phyloP scores from a whole-genome alignment of 306 rosid genomes.

The Inga laurina region DNA sequence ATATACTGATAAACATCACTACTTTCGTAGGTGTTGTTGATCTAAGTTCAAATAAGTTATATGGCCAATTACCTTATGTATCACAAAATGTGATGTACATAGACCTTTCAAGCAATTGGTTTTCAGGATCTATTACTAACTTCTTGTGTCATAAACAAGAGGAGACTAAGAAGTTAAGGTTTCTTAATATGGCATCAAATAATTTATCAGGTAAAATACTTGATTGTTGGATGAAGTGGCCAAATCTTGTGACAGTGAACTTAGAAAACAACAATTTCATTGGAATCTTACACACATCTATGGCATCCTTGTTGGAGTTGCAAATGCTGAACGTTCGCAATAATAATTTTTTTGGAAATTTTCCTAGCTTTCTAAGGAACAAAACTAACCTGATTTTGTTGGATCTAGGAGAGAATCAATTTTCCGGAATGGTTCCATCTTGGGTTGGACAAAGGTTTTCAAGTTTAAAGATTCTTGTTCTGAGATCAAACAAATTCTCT shows the following conservation, averaged over 20 bases:
- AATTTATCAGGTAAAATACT: not conserved
- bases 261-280: not conserved
- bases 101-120: conserved; percentile 13
- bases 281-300: not conserved
- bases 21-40: rapidly evolving
- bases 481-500: not conserved
- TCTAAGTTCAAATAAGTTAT: conserved; percentile 20
- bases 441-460: not conserved
- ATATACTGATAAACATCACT: not conserved
- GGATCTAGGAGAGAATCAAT: not conserved
- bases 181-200: not conserved
- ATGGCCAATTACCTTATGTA: not conserved
- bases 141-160: conserved; percentile 11
- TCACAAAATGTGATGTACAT: rapidly evolving
- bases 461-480: conserved; percentile 27
- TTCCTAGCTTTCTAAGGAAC: not conserved
- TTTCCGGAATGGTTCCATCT: not conserved
- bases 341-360: not conserved
- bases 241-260: not conserved
- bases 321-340: not conserved
- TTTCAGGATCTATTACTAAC: not conserved
- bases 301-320: not conserved
- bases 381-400: not conserved
- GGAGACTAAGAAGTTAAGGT: not conserved
- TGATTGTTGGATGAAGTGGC: conserved; percentile 25